These are phyloP conservation scores for Hypoxylon sp. DNA, from an alignment of 2,329 filamentous ascomycete species.

Conservation along the genomic window DNA sequence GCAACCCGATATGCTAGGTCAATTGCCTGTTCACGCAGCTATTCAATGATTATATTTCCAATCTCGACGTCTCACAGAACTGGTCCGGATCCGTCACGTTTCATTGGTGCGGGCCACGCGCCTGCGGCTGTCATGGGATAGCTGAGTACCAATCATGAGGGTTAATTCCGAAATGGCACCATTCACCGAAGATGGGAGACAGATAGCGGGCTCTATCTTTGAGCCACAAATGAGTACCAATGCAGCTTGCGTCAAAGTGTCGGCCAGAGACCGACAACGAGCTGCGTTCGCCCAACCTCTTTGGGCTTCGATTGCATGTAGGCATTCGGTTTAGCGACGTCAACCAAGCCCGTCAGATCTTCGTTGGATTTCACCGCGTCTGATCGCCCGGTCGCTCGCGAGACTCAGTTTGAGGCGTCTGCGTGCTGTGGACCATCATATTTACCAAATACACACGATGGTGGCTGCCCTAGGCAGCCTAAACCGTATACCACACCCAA, in stretches of 20 bases:
- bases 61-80: conserved; percentile 17
- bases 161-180: conserved; percentile 16
- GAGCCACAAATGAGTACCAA: conserved; percentile 26
- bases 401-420: conserved; percentile 21
- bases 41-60: conserved; percentile 15
- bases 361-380: conserved; percentile 32
- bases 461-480: conserved; percentile 22
- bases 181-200: conserved; percentile 32
- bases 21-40: conserved; percentile 28
- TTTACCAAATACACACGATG: conserved; percentile 26
- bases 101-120: conserved; percentile 33
- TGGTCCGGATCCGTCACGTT: conserved; percentile 24
- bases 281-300: conserved; percentile 40
- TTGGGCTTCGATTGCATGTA: conserved; percentile 41
- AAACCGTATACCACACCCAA: conserved; percentile 20
- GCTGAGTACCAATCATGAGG: conserved; percentile 22
- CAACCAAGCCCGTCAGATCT: conserved; percentile 34
- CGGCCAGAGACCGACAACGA: conserved; percentile 29
- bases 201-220: conserved; percentile 28
- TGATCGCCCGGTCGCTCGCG: conserved; percentile 19
- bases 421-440: conserved; percentile 9
- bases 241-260: conserved; percentile 32
- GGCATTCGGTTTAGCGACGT: conserved; percentile 27
- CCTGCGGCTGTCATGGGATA: conserved; percentile 21
- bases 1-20: conserved; percentile 21